Percentiles rank a stretch among this genome's conserved stretches.
phyloP scores from a whole-genome alignment of 2,329 filamentous ascomycete genomes.

The Thermothelomyces thermophilus region DNA sequence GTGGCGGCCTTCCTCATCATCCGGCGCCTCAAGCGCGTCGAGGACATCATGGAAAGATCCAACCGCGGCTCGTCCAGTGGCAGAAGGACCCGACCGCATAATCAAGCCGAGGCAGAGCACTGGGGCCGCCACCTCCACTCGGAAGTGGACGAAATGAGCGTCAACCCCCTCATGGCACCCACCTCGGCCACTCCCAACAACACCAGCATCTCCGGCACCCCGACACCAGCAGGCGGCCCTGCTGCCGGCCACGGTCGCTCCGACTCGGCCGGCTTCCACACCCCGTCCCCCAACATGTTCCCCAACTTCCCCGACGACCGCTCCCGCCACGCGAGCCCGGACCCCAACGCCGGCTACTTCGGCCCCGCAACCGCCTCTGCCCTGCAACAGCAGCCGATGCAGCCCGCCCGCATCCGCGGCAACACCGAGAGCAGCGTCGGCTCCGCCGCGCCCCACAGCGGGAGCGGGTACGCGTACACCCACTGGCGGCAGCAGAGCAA shows the following conservation, averaged over 20 bases:
- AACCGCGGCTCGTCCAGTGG: constrained; percentile 32
- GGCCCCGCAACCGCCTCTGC: constrained; percentile 14
- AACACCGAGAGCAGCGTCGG: constrained; percentile 33
- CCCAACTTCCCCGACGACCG: constrained; percentile 19
- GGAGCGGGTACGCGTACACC: constrained; percentile 18
- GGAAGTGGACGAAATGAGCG: constrained; percentile 38
- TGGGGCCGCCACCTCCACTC: constrained; percentile 31
- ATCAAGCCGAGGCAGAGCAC: constrained; percentile 33
- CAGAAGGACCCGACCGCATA: constrained; percentile 27
- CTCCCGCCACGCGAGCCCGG: constrained; percentile 24
- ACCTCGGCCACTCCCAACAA: constrained; percentile 9
- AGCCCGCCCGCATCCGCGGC: constrained; percentile 18
- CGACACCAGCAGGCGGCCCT: constrained; percentile 4
- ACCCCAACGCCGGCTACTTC: constrained; percentile 25
- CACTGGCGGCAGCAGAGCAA: constrained; percentile 40
- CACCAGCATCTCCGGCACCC: constrained; percentile 11
- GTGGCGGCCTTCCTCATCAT: constrained; percentile 44
- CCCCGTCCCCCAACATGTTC: constrained; percentile 19
- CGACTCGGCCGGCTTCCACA: constrained; percentile 17
- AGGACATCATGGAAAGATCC: constrained; percentile 32
- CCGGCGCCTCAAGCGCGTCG: constrained; percentile 42
- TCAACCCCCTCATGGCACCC: constrained; percentile 35
- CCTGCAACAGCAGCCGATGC: constrained; percentile 12
- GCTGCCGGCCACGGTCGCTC: constrained; percentile 14
- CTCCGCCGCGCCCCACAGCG: constrained; percentile 7